Evolutionary conservation across 2,329 filamentous ascomycete genomes (phyloP), one percentile per base, ranked within the genome.

Genomic region (Chrysosphaeria jannelii): DNA sequence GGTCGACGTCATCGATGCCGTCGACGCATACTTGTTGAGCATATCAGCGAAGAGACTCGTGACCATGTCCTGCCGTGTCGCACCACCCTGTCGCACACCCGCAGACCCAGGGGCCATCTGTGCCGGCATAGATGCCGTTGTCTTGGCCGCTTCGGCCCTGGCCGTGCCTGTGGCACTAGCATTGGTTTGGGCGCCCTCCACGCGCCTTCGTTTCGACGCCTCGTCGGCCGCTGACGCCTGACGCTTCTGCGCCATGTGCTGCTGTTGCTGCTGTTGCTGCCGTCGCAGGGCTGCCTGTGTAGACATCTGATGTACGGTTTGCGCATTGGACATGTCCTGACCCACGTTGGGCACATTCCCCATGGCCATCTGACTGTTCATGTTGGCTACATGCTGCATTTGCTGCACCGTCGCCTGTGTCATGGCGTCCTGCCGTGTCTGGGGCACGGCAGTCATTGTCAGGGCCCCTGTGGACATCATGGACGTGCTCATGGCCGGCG

Each of bases 31-130:
- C 24, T 39, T 41, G 11, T 30, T 25, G 15, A 52, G 38, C 3
- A 44, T 44, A 13, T 53, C 50, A 5, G 47, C 40, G 12, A 46
- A 39, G 5, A 45, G 37, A 31, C 25, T 27, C 5, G 33, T 36
- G n/a, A 31, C 34, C 29, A 29, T 35, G 34, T 35, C 39, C 4
- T 22, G 23, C 10, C 29, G 29, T 27, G 6, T 33, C 1, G 3
- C 11, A n/a, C n/a, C n/a, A n/a, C n/a, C n/a, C n/a, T n/a, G n/a
- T n/a, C n/a, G n/a, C n/a, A n/a, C n/a, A n/a, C n/a, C n/a, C n/a
- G n/a, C n/a, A n/a, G n/a, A n/a, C n/a, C n/a, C n/a, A n/a, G n/a
- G n/a, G n/a, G n/a, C n/a, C n/a, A n/a, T n/a, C n/a, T n/a, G n/a
- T n/a, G n/a, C n/a, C n/a, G n/a, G n/a, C n/a, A n/a, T n/a, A n/a